A percentile compares a stretch with the other conserved stretches of the same genome.
Conservation (phyloP, 257 asterid species). For the Buddleja alternifolia region DNA sequence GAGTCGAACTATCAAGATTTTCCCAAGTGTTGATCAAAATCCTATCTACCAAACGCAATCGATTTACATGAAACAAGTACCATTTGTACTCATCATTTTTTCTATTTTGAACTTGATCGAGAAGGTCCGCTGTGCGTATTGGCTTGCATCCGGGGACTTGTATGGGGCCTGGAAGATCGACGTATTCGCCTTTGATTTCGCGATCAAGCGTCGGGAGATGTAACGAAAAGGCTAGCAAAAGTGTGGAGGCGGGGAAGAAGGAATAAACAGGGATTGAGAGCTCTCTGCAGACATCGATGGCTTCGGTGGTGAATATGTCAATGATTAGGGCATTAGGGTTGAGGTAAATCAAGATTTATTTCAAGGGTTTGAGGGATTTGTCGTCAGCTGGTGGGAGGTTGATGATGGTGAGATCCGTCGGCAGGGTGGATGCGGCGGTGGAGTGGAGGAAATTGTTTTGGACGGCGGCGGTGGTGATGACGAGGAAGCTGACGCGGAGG, state of each 20-base stretch:
- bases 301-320: constrained; percentile 35
- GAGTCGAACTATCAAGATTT: constrained; percentile 30
- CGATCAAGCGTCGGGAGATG: constrained; percentile 34
- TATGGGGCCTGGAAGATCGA: constrained; percentile 26
- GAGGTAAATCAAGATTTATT: background rate
- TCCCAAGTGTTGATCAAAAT: constrained; percentile 39
- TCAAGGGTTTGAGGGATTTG: constrained; percentile 21
- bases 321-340: constrained; percentile 28
- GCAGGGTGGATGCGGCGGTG: constrained; percentile 16
- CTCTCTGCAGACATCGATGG: constrained; percentile 31
- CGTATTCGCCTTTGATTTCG: constrained; percentile 31
- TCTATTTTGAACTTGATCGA: constrained; percentile 32
- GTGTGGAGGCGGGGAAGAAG: constrained; percentile 33
- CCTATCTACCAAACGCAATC: constrained; percentile 27
- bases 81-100: constrained; percentile 37
- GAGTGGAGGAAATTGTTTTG: constrained; percentile 27
- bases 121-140: constrained; percentile 18
- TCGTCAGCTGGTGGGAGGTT: constrained; percentile 34
- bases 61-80: constrained; percentile 27
- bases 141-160: constrained; percentile 32
- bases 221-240: constrained; percentile 24
- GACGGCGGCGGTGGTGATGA: constrained; percentile 25
- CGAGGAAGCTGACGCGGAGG: constrained; percentile 31
- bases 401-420: constrained; percentile 12
- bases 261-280: constrained; percentile 31